Evolutionary conservation across 129 eudicot genomes (phyloP).

Genomic region (Artemisia tridentata): DNA sequence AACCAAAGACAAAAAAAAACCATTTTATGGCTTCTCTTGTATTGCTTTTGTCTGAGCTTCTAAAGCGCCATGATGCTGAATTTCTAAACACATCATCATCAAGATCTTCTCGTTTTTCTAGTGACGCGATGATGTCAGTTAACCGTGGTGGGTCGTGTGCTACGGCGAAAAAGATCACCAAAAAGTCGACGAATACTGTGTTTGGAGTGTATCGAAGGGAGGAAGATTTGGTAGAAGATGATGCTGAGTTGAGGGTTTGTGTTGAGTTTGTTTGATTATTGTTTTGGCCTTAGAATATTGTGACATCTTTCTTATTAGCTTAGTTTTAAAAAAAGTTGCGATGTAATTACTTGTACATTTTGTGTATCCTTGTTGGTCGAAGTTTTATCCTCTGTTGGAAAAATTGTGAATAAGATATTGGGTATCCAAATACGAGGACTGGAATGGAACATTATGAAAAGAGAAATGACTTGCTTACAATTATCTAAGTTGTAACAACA

Average conservation of each 20-base stretch:
- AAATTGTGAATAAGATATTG: too few species aligned
- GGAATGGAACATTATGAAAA: too few species aligned
- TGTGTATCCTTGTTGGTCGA: too few species aligned
- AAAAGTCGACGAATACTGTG: constrained; percentile 20
- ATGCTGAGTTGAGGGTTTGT: constrained; percentile 40
- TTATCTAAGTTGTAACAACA: too few species aligned
- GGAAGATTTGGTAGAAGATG: constrained; percentile 30
- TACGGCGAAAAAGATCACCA: constrained; percentile 26
- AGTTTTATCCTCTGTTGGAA: too few species aligned
- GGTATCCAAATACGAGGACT: too few species aligned
- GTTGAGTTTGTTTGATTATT: constrained; percentile 34
- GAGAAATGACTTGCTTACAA: too few species aligned
- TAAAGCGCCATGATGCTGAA: constrained; percentile 51
- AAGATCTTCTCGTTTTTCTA: constrained; percentile 21
- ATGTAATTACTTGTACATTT: neutral
- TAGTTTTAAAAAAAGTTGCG: neutral
- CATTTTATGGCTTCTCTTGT: constrained; percentile 56
- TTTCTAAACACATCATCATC: constrained; percentile 22
- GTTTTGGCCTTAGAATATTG: neutral
- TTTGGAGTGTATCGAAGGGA: constrained; percentile 23
- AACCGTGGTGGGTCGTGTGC: constrained; percentile 37
- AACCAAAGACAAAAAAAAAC: neutral
- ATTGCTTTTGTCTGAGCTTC: constrained; percentile 64
- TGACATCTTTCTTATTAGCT: neutral
- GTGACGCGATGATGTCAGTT: constrained; percentile 31